Evolutionary conservation across 768 basidiomycete species (phyloP).

Genomic region (Termitomyces sp.): DNA sequence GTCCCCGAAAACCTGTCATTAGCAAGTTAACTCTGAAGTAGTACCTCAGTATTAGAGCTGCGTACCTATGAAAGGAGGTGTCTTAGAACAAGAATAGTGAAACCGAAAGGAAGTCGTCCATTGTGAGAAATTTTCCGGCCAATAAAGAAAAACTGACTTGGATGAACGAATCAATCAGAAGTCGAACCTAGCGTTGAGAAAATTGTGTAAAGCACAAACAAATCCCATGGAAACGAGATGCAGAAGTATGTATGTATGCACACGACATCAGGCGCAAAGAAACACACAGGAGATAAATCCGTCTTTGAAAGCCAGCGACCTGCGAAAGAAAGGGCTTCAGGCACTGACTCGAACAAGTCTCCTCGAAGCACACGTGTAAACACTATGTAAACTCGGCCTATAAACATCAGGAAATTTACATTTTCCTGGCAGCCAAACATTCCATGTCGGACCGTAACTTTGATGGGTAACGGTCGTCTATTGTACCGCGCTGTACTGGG

Average conservation of each 20-base stretch:
- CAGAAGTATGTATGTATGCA: not conserved
- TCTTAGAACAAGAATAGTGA: no score
- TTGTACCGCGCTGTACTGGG: not conserved
- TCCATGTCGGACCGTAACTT: not conserved
- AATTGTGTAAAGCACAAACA: not conserved
- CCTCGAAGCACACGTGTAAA: not conserved
- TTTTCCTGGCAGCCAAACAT: not conserved
- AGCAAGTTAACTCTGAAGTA: no score
- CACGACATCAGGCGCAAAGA: not conserved
- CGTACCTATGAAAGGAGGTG: no score
- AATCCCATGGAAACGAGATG: not conserved
- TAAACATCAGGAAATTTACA: not conserved
- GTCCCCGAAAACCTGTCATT: not conserved
- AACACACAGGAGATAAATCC: not conserved
- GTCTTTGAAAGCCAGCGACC: not conserved
- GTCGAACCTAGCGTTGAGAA: not conserved
- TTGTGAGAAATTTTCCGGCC: no score
- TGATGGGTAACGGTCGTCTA: not conserved
- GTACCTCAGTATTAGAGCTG: no score
- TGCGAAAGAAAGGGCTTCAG: not conserved
- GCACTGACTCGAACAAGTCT: not conserved
- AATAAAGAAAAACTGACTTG: not conserved
- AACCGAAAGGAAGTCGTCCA: no score
- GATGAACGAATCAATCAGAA: not conserved
- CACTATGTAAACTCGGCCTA: not conserved